A percentile compares a stretch with the other conserved stretches of the same genome.
These are phyloP conservation scores for Peniophora sp. DNA, from an alignment of 1,284 basidiomycete genomes.

Conservation along the genomic window DNA sequence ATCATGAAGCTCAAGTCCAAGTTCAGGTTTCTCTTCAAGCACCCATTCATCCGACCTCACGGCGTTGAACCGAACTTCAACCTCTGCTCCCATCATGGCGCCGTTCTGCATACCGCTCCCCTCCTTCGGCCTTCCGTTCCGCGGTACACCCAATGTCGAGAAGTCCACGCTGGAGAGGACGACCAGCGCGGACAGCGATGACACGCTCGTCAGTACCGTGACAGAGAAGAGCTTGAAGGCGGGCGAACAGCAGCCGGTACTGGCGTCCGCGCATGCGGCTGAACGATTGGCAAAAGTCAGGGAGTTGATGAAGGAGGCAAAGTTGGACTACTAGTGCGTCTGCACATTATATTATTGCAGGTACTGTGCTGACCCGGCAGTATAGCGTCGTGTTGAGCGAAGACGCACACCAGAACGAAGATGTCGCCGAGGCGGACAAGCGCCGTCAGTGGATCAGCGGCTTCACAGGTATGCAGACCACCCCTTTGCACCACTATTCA, in stretches of 20 bases:
- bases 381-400: conserved; percentile 68
- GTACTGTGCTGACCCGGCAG: neutral
- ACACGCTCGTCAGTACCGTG: conserved; percentile 66
- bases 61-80: too few relatives aligned
- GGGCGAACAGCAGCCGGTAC: conserved; percentile 48
- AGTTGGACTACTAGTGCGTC: conserved; percentile 81
- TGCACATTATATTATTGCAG: conserved; percentile 2
- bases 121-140: too few relatives aligned
- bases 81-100: too few relatives aligned
- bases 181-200: conserved; percentile 31
- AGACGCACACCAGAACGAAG: conserved; percentile 88
- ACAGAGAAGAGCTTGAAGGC: conserved; percentile 48
- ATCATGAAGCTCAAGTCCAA: too few relatives aligned
- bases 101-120: too few relatives aligned
- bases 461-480: conserved; percentile 30
- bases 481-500: neutral
- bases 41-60: too few relatives aligned
- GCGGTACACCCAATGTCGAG: conserved; percentile 40
- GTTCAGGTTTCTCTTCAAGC: too few relatives aligned
- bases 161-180: conserved; percentile 62
- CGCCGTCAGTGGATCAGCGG: conserved; percentile 80
- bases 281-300: conserved; percentile 61
- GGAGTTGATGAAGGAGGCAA: conserved; percentile 64
- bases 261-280: conserved; percentile 46
- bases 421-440: conserved; percentile 75